Percentiles rank a stretch among this genome's conserved stretches.
Evolutionary conservation across 169 alveolate species (phyloP).

Genomic region (Cryptosporidium canis): DNA sequence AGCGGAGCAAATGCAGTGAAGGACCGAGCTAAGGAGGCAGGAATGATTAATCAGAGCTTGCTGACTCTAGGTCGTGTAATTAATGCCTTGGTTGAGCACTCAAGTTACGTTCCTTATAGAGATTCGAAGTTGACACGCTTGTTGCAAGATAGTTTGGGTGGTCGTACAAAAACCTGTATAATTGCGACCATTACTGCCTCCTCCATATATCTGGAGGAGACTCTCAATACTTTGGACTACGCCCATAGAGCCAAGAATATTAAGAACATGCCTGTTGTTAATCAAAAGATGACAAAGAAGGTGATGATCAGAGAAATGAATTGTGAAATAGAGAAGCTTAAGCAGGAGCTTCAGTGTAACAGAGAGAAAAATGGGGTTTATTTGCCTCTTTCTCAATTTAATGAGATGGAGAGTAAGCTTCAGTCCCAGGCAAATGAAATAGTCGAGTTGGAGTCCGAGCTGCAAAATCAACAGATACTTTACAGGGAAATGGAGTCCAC

Average conservation of each 20-base stretch:
- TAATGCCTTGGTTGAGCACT: constrained; percentile 87
- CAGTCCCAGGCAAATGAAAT: constrained; percentile 65
- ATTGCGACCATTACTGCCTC: constrained; percentile 93
- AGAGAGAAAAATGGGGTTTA: constrained; percentile 81
- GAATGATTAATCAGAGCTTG: constrained; percentile 89
- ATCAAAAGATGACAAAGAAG: constrained; percentile 88
- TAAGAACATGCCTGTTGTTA: constrained; percentile 89
- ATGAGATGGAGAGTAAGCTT: constrained; percentile 54
- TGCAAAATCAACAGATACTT: constrained; percentile 39
- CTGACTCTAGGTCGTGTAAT: constrained; percentile 91
- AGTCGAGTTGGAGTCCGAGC: constrained; percentile 32
- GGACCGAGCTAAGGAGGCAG: constrained; percentile 90
- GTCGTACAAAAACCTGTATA: constrained; percentile 93
- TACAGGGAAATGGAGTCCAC: constrained; percentile 27
- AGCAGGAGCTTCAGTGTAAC: constrained; percentile 74
- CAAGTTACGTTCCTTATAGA: constrained; percentile 94
- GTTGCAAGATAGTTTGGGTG: constrained; percentile 94
- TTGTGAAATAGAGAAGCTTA: constrained; percentile 79
- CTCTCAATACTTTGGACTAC: constrained; percentile 89
- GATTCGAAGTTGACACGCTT: constrained; percentile 95
- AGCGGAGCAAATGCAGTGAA: constrained; percentile 89
- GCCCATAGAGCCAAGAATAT: constrained; percentile 92
- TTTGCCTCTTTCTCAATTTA: constrained; percentile 47
- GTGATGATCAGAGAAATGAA: constrained; percentile 80
- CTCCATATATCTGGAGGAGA: constrained; percentile 90